Conservation (phyloP, 2,329 filamentous ascomycete genomes). For the Gremmenia infestans region DNA sequence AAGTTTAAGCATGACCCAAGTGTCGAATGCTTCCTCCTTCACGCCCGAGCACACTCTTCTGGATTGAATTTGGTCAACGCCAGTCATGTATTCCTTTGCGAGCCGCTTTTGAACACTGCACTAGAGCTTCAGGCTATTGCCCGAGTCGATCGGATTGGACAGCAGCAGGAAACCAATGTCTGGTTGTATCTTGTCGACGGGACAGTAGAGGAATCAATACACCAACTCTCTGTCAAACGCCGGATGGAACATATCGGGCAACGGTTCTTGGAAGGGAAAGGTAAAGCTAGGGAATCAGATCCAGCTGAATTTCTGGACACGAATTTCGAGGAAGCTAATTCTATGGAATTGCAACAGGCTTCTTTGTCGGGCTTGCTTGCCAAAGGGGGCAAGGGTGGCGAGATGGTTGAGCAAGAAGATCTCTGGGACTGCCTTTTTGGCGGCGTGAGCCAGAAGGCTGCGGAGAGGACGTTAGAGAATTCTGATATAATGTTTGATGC, state of each 20-base stretch:
- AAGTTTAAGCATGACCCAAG: slow-evolving; percentile 71
- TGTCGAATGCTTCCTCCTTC: slow-evolving; percentile 79
- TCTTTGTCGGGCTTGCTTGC: slow-evolving; percentile 65
- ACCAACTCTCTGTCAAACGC: slow-evolving; percentile 75
- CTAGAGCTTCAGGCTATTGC: slow-evolving; percentile 94
- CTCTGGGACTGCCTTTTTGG: slow-evolving; percentile 89
- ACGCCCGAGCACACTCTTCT: slow-evolving; percentile 82
- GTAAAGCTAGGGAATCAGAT: slow-evolving; percentile 37
- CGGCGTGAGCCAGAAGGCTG: slow-evolving; percentile 12
- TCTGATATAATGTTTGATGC: slow-evolving; percentile 15
- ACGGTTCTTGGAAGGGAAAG: slow-evolving; percentile 27
- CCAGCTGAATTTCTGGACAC: slow-evolving; percentile 49
- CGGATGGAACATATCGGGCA: slow-evolving; percentile 71
- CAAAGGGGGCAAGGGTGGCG: slow-evolving; percentile 66
- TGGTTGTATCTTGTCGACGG: slow-evolving; percentile 93
- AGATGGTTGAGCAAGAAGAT: slow-evolving; percentile 72
- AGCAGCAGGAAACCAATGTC: slow-evolving; percentile 80
- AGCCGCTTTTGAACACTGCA: slow-evolving; percentile 88
- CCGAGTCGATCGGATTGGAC: slow-evolving; percentile 90
- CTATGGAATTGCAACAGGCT: slow-evolving; percentile 72
- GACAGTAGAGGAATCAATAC: slow-evolving; percentile 88
- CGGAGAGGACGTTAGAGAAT: slow-evolving; percentile 5
- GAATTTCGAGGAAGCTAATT: slow-evolving; percentile 76
- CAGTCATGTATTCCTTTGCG: slow-evolving; percentile 89
- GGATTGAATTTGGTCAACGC: slow-evolving; percentile 90